Evolutionary conservation across 345 rosid species (phyloP), one percentile per base, ranked within the genome.

Genomic region (Sisymbrium irio): DNA sequence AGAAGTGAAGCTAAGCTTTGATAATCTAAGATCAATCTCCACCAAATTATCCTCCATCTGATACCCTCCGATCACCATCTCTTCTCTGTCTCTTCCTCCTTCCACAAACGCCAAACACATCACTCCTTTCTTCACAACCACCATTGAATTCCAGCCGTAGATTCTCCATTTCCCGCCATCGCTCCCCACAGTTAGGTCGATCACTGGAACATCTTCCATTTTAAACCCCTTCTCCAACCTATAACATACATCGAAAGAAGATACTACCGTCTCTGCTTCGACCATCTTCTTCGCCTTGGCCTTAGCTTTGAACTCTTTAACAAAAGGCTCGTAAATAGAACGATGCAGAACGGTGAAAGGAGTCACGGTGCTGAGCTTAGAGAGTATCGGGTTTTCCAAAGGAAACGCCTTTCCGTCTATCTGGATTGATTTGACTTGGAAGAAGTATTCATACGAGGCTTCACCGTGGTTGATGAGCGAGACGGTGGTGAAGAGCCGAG

Each of bases 361-460:
- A 50, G 32, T 50, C 33, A 12, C 9, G 0, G 33, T 51, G 15
- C 80, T 80, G 7, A 82, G 77, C 36, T 68, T 51, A 51, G 32
- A 12, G 15, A 51, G 15, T 22, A 51, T 25, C 33, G 9, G 5
- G 12, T 2, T 51, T 33, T 22, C 57, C 13, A 50, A 50, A 25
- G 33, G 57, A 0, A 51, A 6, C 32, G 0, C 9, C 9, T 25
- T 22, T 51, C 33, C 33, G 1, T 51, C 57, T 33, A 51, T 51
- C 2, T 50, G 32, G 7, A 50, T 50, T 20, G 32, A 50, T 50
- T 50, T 20, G 7, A 50, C 32, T 10, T 50, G 7, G 32, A 50
- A 50, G 56, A 50, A 50, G 32, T 50, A 22, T 11, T 50, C 56
- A 22, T 22, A 30, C 0, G 56, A 50, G 32, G 32, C n/a, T 20